A percentile compares a stretch with the other conserved stretches of the same genome.
Evolutionary conservation across 1,284 basidiomycete genomes (phyloP).

Genomic region (Malassezia dermatis): DNA sequence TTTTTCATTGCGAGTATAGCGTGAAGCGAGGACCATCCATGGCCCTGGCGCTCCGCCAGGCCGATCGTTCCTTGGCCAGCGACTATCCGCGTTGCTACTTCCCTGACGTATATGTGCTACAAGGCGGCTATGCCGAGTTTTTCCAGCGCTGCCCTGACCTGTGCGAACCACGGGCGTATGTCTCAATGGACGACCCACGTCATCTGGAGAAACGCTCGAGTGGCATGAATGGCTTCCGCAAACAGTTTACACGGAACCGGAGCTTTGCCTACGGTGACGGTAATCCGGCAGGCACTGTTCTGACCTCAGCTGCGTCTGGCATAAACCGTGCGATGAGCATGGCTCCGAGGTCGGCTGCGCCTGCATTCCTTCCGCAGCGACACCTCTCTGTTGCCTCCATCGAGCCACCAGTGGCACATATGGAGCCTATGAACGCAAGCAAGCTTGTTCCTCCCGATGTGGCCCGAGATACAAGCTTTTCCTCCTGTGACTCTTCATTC

Average conservation of each 20-base stretch:
- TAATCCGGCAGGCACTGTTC: neutral
- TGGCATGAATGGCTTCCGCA: conserved; percentile 79
- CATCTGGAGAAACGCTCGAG: conserved; percentile 67
- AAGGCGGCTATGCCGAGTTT: conserved; percentile 87
- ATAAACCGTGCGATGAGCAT: conserved; percentile 2
- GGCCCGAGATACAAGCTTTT: conserved; percentile 30
- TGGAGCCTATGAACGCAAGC: neutral
- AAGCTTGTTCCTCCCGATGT: neutral
- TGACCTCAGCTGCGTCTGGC: neutral
- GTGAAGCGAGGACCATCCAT: conserved; percentile 88
- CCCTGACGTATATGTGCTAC: conserved; percentile 90
- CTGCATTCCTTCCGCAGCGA: neutral
- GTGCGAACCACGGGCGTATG: conserved; percentile 73
- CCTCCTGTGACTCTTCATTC: conserved; percentile 37
- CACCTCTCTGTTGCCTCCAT: neutral
- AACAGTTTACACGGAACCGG: conserved; percentile 52
- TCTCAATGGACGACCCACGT: conserved; percentile 85
- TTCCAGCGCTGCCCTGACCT: conserved; percentile 59
- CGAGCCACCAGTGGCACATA: neutral
- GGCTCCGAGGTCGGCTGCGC: neutral
- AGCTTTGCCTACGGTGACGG: conserved; percentile 41
- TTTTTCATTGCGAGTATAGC: conserved; percentile 98
- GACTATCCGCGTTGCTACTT: conserved; percentile 87
- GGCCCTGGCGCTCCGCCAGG: conserved; percentile 84
- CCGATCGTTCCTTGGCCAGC: conserved; percentile 74